A percentile compares a stretch with the other conserved stretches of the same genome.
Evolutionary conservation across 768 basidiomycete genomes (phyloP).

Genomic region (Phaeolepiota aurea): DNA sequence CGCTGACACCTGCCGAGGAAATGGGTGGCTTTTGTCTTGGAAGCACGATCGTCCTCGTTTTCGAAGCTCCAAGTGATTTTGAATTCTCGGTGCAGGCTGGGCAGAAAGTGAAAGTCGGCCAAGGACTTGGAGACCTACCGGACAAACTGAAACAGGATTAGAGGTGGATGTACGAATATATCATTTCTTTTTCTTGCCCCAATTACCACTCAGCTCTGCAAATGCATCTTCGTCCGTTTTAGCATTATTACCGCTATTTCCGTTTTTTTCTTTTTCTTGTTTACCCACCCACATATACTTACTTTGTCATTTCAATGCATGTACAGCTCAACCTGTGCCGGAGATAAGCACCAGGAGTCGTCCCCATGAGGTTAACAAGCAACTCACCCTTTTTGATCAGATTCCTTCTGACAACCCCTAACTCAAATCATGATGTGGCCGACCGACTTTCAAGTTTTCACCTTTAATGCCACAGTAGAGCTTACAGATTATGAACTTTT

Average conservation of each 20-base stretch:
- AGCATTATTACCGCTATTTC: neutral
- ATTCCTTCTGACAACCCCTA: too few species aligned
- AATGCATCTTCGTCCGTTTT: neutral
- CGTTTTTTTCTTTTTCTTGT: neutral
- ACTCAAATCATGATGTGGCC: too few species aligned
- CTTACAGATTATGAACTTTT: too few species aligned
- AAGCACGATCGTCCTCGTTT: slow-evolving; percentile 93
- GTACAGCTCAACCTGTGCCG: slow-evolving; percentile 8
- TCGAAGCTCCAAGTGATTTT: slow-evolving; percentile 86
- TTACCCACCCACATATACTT: neutral
- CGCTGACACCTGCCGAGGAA: slow-evolving; percentile 81
- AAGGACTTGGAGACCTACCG: slow-evolving; percentile 61
- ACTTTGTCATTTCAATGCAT: slow-evolving; percentile 1
- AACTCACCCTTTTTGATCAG: too few species aligned
- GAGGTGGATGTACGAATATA: neutral
- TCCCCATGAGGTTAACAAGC: too few species aligned
- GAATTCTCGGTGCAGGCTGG: slow-evolving; percentile 71
- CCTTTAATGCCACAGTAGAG: too few species aligned
- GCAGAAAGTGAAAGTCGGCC: slow-evolving; percentile 81
- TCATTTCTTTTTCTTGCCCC: neutral
- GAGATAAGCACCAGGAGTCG: too few species aligned
- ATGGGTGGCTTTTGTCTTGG: slow-evolving; percentile 97
- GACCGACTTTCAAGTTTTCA: too few species aligned
- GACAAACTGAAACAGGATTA: slow-evolving; percentile 19
- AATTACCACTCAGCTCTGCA: neutral